These are phyloP conservation scores for Rhypophila decipiens DNA, from an alignment of 495 filamentous ascomycete species.

Conservation along the genomic window DNA sequence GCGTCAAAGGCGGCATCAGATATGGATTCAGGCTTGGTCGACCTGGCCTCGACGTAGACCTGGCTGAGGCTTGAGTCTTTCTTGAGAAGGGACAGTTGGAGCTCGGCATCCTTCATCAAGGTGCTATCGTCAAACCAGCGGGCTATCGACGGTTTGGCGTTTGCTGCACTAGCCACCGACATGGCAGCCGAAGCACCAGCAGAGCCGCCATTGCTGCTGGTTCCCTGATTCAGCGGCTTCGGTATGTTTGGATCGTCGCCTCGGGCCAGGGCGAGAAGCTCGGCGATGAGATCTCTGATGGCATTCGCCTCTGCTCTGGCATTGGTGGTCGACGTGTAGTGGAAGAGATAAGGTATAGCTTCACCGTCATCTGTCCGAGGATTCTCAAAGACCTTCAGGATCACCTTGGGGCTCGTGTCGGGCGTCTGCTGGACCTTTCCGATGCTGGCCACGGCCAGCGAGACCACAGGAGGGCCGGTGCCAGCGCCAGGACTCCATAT, in stretches of 20 bases:
- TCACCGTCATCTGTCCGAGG: conserved; percentile 44
- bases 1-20: conserved; percentile 68
- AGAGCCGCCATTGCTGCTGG: conserved; percentile 9
- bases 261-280: conserved; percentile 64
- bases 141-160: conserved; percentile 40
- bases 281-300: conserved; percentile 75
- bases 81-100: conserved; percentile 82
- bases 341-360: conserved; percentile 70
- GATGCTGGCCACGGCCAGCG: conserved; percentile 66
- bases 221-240: conserved; percentile 22
- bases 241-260: conserved; percentile 41
- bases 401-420: conserved; percentile 72
- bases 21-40: conserved; percentile 74
- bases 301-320: conserved; percentile 78
- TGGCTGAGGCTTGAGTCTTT: conserved; percentile 62
- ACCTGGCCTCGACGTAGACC: conserved; percentile 74
- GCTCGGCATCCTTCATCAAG: conserved; percentile 63
- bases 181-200: conserved; percentile 37
- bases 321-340: conserved; percentile 69
- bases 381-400: conserved; percentile 79
- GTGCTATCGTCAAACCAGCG: conserved; percentile 70
- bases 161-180: conserved; percentile 41
- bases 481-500: conserved; percentile 68
- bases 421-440: conserved; percentile 94
- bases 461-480: conserved; percentile 51